Evolutionary conservation across 1,139 yeast species (phyloP), one percentile per base, ranked within the genome.

Genomic region (Suhomyces yuchorum): DNA sequence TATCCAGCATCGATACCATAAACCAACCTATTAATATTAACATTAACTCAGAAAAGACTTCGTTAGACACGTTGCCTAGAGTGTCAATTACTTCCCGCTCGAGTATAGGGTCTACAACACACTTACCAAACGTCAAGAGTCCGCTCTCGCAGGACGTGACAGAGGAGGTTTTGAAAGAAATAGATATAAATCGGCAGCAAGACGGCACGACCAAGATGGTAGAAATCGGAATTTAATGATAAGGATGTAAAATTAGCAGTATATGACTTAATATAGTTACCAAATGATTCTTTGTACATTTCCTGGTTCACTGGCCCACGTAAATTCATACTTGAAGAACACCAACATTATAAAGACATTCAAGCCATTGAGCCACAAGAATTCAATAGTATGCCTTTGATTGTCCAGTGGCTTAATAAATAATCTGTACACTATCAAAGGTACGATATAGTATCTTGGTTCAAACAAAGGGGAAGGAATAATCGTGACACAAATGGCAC

Each of bases 381-480:
- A 75, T 62, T 93, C 98, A 3, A 73, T 46, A 1, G 67, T 42
- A 40, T 81, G 69, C 50, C 74, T 34, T 44, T 45, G 28, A 23
- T 28, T 67, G 67, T 17, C 67, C 64, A 65, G 63, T 22, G 86
- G 81, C 8, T 67, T 63, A 7, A 76, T 67, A 51, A 82, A 76
- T 6, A 87, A 49, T 57, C 97, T 77, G 82, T 92, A 91, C 33
- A 91, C 62, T 12, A 87, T 63, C 60, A 82, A 82, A 3, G 99
- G 98, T 2, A 89, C 61, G 44, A 93, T 87, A 64, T 86, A 93
- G 65, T 95, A 93, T 47, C 99, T 79, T 41, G 97, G 97, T 64
- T 93, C 99, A 59, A 95, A 83, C 53, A 93, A 72, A 8, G 99
- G 98, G 0, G 96, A 85, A 12, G 98, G 97, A 0, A 87, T 80